Conservation (phyloP, 805 yeast genomes). For the Saccharomycopsis olivae region DNA sequence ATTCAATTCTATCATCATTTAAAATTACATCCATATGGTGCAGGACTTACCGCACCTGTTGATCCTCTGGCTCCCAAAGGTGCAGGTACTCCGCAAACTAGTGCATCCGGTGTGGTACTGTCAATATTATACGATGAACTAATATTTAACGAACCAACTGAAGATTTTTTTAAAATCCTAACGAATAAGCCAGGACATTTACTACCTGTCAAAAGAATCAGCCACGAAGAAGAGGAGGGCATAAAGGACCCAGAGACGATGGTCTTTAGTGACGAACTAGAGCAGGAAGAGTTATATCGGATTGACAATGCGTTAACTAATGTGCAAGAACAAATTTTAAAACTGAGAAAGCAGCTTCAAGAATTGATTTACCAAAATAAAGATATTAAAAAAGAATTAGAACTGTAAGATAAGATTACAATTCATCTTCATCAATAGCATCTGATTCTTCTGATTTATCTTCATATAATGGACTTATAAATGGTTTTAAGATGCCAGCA, state of each 20-base stretch:
- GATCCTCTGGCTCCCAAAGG: constrained; percentile 26
- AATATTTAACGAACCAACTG: constrained; percentile 94
- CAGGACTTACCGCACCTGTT: constrained; percentile 29
- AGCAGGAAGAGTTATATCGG: constrained; percentile 53
- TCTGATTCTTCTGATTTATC: constrained; percentile 21
- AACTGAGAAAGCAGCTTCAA: constrained; percentile 4
- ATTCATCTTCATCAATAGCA: constrained; percentile 20
- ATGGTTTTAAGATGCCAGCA: constrained; percentile 19
- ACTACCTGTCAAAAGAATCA: constrained; percentile 32
- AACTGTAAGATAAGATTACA: not conserved
- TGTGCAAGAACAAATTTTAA: constrained; percentile 19
- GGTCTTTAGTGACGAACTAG: constrained; percentile 42
- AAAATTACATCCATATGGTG: constrained; percentile 79
- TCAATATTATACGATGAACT: constrained; percentile 75
- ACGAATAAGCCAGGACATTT: constrained; percentile 56
- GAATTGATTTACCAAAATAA: not conserved
- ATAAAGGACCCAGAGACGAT: not conserved
- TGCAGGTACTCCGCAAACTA: constrained; percentile 15
- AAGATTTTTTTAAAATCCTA: constrained; percentile 67
- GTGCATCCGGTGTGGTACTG: constrained; percentile 32
- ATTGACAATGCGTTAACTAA: constrained; percentile 29
- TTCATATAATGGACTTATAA: constrained; percentile 21
- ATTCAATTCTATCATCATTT: constrained; percentile 79
- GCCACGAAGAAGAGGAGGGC: constrained; percentile 23
- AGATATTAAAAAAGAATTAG: not conserved